Conservation (phyloP, 768 basidiomycete species). For the Boletus sp. region DNA sequence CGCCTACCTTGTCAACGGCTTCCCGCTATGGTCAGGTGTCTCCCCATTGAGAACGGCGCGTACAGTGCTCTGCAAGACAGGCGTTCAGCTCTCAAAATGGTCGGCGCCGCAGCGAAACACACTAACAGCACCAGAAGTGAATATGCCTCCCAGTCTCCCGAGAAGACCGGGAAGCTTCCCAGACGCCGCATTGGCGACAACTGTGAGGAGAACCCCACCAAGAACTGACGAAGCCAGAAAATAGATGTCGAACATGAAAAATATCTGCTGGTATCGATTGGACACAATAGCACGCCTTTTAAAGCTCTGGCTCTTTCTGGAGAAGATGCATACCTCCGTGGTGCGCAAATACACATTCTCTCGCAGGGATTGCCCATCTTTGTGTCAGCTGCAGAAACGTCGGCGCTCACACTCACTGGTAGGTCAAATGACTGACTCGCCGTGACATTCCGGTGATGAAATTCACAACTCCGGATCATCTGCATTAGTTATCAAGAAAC, state of each 20-base stretch:
- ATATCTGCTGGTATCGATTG: not conserved
- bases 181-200: conserved; percentile 12
- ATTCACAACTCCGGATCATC: not conserved
- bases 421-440: not conserved
- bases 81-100: not conserved
- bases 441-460: not conserved
- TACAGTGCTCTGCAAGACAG: conserved; percentile 1
- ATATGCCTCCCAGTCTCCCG: conserved; percentile 2
- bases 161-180: conserved; percentile 6
- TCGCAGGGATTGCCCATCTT: not conserved
- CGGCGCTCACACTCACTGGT: not conserved
- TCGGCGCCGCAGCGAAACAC: not conserved
- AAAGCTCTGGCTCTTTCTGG: not conserved
- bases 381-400: not conserved
- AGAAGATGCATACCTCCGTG: not conserved
- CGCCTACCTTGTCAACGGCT: conserved; percentile 15
- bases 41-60: not conserved
- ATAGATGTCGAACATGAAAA: conserved; percentile 13
- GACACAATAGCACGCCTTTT: not conserved
- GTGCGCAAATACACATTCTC: not conserved
- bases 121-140: conserved; percentile 7
- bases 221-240: conserved; percentile 10
- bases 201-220: conserved; percentile 14
- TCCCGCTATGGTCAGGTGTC: conserved; percentile 2
- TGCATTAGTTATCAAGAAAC: too few species aligned